Conservation (phyloP, 2,329 filamentous ascomycete genomes). For the Calonectria henricotiae region DNA sequence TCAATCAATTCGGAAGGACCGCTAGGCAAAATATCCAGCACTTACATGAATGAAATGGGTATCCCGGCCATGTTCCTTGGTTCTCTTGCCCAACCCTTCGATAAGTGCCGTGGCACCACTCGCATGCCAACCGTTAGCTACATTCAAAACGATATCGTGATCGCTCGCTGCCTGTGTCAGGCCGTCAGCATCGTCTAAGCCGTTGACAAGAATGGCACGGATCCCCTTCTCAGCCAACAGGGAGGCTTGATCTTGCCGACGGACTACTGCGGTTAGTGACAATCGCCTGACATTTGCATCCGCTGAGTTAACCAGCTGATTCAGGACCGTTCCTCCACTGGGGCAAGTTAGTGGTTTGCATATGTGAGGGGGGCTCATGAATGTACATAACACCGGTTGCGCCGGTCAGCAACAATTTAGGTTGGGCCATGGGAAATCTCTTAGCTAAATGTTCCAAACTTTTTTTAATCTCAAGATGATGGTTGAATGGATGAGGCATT, state of each 20-base stretch:
- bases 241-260: not conserved
- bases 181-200: not conserved
- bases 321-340: constrained; percentile 6
- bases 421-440: too few species aligned
- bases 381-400: not conserved
- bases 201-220: not conserved
- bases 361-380: not conserved
- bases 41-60: constrained; percentile 2
- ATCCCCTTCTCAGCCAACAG: not conserved
- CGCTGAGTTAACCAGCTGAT: not conserved
- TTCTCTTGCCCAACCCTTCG: not conserved
- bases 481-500: too few species aligned
- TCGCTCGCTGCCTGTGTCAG: not conserved
- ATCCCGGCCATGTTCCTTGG: not conserved
- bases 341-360: not conserved
- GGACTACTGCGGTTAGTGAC: not conserved
- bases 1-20: too few species aligned
- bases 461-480: too few species aligned
- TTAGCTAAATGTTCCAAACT: too few species aligned
- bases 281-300: not conserved
- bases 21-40: not conserved
- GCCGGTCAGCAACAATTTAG: not conserved
- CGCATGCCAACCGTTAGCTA: not conserved
- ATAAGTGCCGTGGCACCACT: not conserved
- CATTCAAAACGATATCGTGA: constrained; percentile 4